Conservation (phyloP, 2,329 filamentous ascomycete species). For the Aureobasidium mangrovei region DNA sequence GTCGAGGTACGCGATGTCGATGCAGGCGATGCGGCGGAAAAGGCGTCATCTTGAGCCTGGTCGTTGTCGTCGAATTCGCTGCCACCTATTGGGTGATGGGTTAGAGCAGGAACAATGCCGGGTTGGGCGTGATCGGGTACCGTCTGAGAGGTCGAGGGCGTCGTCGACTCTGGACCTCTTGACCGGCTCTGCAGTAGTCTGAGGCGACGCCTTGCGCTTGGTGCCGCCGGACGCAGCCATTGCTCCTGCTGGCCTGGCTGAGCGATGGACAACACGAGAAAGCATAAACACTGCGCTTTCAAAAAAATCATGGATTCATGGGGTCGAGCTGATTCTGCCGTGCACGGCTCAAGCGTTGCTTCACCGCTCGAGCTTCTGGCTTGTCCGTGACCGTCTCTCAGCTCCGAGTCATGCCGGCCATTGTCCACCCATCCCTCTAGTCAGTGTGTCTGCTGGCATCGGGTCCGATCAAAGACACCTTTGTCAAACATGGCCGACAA, state of each 20-base stretch:
- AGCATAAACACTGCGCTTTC: not conserved
- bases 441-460: no score
- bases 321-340: no score
- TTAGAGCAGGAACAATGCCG: not conserved
- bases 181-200: not conserved
- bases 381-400: no score
- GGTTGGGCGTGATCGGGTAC: not conserved
- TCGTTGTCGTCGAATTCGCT: not conserved
- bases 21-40: not conserved
- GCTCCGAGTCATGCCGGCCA: no score
- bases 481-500: no score
- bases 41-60: not conserved
- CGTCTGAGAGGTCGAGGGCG: not conserved
- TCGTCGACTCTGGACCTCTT: constrained; percentile 1
- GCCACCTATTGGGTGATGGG: not conserved
- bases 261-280: not conserved
- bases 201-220: not conserved
- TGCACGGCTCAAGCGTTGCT: no score
- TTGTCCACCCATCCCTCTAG: no score
- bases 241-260: not conserved
- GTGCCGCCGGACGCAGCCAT: not conserved
- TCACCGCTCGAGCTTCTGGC: no score
- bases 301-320: no score
- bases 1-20: constrained; percentile 18
- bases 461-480: no score